Conservation (phyloP, 805 yeast genomes). For the Candida nitratophila region DNA sequence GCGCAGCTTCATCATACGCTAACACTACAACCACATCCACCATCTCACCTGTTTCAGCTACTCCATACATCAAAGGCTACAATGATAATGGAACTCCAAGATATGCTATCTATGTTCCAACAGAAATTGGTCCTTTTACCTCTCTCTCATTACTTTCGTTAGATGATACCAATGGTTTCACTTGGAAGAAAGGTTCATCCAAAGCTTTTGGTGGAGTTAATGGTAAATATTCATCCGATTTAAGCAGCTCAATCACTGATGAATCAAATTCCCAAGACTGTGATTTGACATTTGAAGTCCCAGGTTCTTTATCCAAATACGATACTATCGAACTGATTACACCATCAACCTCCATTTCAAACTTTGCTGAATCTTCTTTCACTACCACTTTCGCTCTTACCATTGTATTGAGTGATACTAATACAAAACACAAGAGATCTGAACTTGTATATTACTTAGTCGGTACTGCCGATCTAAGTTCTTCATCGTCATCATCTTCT, state of each 20-base stretch:
- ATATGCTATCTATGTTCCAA: slow-evolving; percentile 14
- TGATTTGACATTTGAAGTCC: slow-evolving; percentile 7
- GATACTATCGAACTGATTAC: slow-evolving; percentile 8
- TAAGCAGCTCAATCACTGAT: slow-evolving; percentile 6
- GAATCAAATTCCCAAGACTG: slow-evolving; percentile 6
- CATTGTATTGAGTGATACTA: slow-evolving; percentile 1
- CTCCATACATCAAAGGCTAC: slow-evolving; percentile 13
- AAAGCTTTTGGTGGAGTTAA: slow-evolving; percentile 2
- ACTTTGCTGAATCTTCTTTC: slow-evolving; percentile 6
- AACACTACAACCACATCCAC: slow-evolving; percentile 6
- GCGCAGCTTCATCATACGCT: slow-evolving; percentile 1
- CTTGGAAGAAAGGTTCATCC: slow-evolving; percentile 13
- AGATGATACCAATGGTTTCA: slow-evolving; percentile 10
- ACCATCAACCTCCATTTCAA: slow-evolving; percentile 14
- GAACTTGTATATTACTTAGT: slow-evolving; percentile 12
- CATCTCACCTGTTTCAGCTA: slow-evolving; percentile 5
- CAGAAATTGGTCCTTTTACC: slow-evolving; percentile 12
- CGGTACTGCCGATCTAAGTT: slow-evolving; percentile 7
- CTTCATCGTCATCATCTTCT: slow-evolving; percentile 1
- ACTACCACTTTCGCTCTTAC: slow-evolving; percentile 16
- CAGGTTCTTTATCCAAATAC: slow-evolving; percentile 4
- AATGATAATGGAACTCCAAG: slow-evolving; percentile 12
- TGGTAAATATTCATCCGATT: neutral
- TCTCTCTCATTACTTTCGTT: slow-evolving; percentile 11
- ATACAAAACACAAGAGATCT: slow-evolving; percentile 11